phyloP scores from a whole-genome alignment of 1,284 basidiomycete genomes.

The Pholiota adiposa region DNA sequence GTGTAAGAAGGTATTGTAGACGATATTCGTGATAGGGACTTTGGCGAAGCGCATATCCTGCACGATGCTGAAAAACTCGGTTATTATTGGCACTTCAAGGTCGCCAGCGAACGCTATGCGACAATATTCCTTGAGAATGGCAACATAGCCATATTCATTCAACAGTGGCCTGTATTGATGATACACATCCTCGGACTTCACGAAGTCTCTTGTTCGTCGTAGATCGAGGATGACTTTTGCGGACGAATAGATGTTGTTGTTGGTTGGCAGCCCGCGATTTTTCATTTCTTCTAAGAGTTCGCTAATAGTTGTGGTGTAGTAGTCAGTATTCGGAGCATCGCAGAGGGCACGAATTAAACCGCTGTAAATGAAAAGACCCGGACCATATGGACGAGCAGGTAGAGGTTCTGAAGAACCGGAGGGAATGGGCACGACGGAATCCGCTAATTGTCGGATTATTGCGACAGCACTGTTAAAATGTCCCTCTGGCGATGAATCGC shows the following conservation, averaged over 20 bases:
- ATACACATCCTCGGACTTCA: conserved; percentile 69
- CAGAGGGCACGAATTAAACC: conserved; percentile 42
- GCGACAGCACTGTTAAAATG: conserved; percentile 41
- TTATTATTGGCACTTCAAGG: conserved; percentile 54
- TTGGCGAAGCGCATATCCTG: conserved; percentile 81
- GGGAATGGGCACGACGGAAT: conserved; percentile 23
- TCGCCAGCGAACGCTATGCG: conserved; percentile 50
- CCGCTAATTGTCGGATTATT: conserved; percentile 51
- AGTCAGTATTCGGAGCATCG: conserved; percentile 49
- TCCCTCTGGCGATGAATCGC: conserved; percentile 15
- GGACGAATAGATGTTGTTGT: conserved; percentile 48
- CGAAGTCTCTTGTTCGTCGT: conserved; percentile 52
- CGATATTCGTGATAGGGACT: conserved; percentile 56
- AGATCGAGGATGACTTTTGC: conserved; percentile 66
- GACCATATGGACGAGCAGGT: conserved; percentile 38
- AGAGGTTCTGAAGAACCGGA: conserved; percentile 13
- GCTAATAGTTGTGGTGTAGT: conserved; percentile 52
- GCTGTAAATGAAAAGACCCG: conserved; percentile 56
- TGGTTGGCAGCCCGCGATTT: conserved; percentile 37
- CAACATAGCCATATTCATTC: conserved; percentile 58
- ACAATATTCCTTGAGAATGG: conserved; percentile 68
- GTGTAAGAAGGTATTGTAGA: conserved; percentile 77
- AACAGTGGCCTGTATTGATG: conserved; percentile 47
- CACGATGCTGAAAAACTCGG: conserved; percentile 79
- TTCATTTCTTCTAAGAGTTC: conserved; percentile 64